Evolutionary conservation across 139 green algal species (phyloP).

Genomic region (Chlorella ohadii): DNA sequence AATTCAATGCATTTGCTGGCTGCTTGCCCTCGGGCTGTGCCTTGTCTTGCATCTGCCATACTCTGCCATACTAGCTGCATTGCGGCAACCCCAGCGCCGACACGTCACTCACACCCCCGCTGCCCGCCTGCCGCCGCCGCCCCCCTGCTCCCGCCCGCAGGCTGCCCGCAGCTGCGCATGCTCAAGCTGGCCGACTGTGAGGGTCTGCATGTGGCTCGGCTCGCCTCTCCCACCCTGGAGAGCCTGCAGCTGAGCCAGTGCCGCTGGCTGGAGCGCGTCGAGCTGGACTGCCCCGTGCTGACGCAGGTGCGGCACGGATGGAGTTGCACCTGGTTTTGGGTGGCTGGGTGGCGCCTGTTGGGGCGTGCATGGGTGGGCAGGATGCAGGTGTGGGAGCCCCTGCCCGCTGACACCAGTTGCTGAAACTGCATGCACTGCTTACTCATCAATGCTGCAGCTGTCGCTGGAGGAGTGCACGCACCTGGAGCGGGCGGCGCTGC

Average conservation of each 20-base stretch:
- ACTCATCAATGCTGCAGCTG: background rate
- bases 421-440: no score
- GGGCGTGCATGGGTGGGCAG: background rate
- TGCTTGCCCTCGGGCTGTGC: no score
- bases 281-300: slow-evolving; percentile 12
- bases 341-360: no score
- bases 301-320: background rate
- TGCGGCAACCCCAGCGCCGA: no score
- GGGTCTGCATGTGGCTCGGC: slow-evolving; percentile 30
- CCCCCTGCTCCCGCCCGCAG: background rate
- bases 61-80: no score
- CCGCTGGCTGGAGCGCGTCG: slow-evolving; percentile 15
- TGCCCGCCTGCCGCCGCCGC: no score
- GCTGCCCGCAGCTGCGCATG: slow-evolving; percentile 22
- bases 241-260: slow-evolving; percentile 39
- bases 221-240: slow-evolving; percentile 44
- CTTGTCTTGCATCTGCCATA: no score
- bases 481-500: slow-evolving; percentile 23
- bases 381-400: no score
- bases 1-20: no score
- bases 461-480: slow-evolving; percentile 45
- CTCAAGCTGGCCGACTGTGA: slow-evolving; percentile 62
- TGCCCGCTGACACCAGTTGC: no score
- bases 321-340: no score
- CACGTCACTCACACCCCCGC: no score